Percentiles rank a stretch among this genome's conserved stretches.
These are phyloP conservation scores for Actinomucor elegans DNA, from an alignment of 371 early-diverging fungal genomes.

Conservation along the genomic window DNA sequence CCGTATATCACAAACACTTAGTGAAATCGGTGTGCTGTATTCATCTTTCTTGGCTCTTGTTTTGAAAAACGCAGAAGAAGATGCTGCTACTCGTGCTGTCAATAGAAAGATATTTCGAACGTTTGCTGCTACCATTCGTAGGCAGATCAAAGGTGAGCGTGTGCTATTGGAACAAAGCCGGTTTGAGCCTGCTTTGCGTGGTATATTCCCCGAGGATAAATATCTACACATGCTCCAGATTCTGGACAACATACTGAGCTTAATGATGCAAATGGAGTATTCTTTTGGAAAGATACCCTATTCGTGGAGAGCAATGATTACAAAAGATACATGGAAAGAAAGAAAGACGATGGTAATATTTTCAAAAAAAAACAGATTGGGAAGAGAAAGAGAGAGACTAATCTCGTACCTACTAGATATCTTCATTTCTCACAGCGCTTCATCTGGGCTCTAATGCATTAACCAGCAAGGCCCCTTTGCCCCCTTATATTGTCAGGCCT, in stretches of 20 bases:
- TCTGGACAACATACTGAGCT: conserved; percentile 40
- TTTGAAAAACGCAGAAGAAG: conserved; percentile 24
- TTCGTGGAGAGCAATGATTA: conserved; percentile 34
- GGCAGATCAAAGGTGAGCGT: conserved; percentile 40
- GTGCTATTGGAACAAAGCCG: conserved; percentile 47
- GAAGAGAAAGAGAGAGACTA: too few relatives aligned
- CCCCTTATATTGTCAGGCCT: conserved; percentile 40
- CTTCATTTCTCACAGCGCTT: conserved; percentile 40
- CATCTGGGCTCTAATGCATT: conserved; percentile 45
- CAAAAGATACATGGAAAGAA: conserved; percentile 41
- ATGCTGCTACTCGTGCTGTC: not conserved
- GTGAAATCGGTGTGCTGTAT: conserved; percentile 39
- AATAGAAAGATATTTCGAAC: conserved; percentile 38
- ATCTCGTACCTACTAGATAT: conserved; percentile 23
- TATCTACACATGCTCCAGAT: conserved; percentile 42
- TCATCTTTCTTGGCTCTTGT: conserved; percentile 41
- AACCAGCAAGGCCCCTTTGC: conserved; percentile 42
- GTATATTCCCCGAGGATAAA: conserved; percentile 42
- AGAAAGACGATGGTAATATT: conserved; percentile 39
- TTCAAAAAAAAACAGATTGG: too few relatives aligned
- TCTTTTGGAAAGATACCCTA: conserved; percentile 31
- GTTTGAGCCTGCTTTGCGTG: conserved; percentile 50
- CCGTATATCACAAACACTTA: conserved; percentile 35
- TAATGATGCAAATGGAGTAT: conserved; percentile 44
- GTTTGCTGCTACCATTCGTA: conserved; percentile 32